A percentile compares a stretch with the other conserved stretches of the same genome.
Evolutionary conservation across 768 basidiomycete genomes (phyloP).

Genomic region (Serendipita vermifera): DNA sequence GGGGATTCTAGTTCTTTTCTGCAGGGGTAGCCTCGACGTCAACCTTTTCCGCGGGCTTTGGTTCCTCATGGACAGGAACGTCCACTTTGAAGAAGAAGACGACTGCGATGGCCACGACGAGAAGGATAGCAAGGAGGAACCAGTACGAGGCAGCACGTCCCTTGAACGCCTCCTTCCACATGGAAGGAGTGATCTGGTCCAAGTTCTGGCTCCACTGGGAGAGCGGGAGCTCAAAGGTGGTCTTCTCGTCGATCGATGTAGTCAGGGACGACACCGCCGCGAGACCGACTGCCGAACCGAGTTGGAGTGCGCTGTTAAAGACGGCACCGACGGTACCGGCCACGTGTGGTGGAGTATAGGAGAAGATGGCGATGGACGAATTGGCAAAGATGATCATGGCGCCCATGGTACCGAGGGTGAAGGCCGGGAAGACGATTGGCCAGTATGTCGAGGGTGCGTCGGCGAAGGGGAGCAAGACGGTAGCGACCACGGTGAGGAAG

Average conservation of each 20-base stretch:
- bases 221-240: not conserved
- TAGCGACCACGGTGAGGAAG: slow-evolving; percentile 27
- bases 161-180: slow-evolving; percentile 5
- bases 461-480: slow-evolving; percentile 31
- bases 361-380: slow-evolving; percentile 41
- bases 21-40: too few relatives aligned
- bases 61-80: not conserved
- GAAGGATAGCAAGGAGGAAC: slow-evolving; percentile 9
- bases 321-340: slow-evolving; percentile 44
- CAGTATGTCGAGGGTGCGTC: slow-evolving; percentile 33
- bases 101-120: slow-evolving; percentile 5
- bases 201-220: not conserved
- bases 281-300: slow-evolving; percentile 39
- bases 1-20: too few relatives aligned
- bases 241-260: slow-evolving; percentile 28
- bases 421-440: slow-evolving; percentile 37
- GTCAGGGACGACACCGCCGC: slow-evolving; percentile 38
- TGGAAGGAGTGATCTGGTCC: not conserved
- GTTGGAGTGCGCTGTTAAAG: slow-evolving; percentile 41
- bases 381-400: slow-evolving; percentile 34
- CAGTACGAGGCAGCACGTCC: slow-evolving; percentile 11
- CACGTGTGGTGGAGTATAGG: slow-evolving; percentile 34
- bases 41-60: not conserved
- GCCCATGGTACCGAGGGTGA: slow-evolving; percentile 36
- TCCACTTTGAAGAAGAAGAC: slow-evolving; percentile 9